Percentiles rank a stretch among this genome's conserved stretches.
These are phyloP conservation scores for Gymnopilus dilepis DNA, from an alignment of 768 basidiomycete genomes.

Conservation along the genomic window DNA sequence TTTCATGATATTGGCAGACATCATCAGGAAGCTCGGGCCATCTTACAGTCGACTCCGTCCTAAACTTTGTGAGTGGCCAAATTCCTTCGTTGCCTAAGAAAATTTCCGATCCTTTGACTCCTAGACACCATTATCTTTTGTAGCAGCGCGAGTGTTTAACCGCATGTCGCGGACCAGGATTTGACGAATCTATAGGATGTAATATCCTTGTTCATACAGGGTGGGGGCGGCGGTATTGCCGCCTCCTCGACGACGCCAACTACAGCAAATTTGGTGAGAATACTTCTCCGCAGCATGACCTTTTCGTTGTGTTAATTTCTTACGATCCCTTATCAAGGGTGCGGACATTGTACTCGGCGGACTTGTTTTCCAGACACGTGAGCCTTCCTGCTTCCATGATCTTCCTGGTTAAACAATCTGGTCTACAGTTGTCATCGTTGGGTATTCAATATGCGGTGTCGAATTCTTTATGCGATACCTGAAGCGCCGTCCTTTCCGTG, in stretches of 20 bases:
- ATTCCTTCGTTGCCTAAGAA: not conserved
- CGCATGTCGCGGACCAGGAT: too few relatives aligned
- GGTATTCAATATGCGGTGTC: slow-evolving; percentile 41
- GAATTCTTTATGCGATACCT: slow-evolving; percentile 52
- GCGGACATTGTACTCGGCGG: slow-evolving; percentile 58
- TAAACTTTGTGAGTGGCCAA: slow-evolving; percentile 41
- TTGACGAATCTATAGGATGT: slow-evolving; percentile 40
- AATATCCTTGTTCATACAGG: slow-evolving; percentile 59
- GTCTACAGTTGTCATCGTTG: slow-evolving; percentile 43
- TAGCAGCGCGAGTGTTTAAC: slow-evolving; percentile 30
- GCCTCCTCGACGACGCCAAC: slow-evolving; percentile 28
- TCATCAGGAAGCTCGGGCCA: slow-evolving; percentile 47
- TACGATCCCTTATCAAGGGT: slow-evolving; percentile 38
- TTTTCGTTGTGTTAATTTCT: not conserved
- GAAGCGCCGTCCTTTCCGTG: slow-evolving; percentile 38
- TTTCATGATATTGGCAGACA: slow-evolving; percentile 57
- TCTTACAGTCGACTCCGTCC: slow-evolving; percentile 52
- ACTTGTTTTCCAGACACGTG: slow-evolving; percentile 52
- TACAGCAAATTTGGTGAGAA: slow-evolving; percentile 6
- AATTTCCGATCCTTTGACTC: not conserved
- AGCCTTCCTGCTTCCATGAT: not conserved
- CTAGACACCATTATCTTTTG: slow-evolving; percentile 49
- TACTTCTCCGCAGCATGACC: not conserved
- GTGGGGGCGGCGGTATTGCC: slow-evolving; percentile 56
- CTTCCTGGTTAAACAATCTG: not conserved